Base-by-base conservation (phyloP, 306 rosid genomes). In the Dicorynia guianensis region DNA sequence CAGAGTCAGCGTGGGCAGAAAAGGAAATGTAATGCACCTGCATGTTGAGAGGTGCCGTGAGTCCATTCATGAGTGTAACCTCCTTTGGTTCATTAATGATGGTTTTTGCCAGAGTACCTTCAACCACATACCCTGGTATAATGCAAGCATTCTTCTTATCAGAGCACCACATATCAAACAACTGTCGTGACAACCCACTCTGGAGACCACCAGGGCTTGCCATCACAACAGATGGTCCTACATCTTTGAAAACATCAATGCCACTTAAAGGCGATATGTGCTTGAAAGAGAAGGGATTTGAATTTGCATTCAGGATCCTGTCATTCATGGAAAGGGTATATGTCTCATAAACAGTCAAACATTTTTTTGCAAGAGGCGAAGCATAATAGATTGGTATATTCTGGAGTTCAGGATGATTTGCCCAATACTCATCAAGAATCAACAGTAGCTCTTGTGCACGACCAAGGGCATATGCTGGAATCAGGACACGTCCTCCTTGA, bases 291-390 rank as follows among this genome's bases (percentile, higher is more conserved):
- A 94, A 94, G 5, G 97, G 98, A 57, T 94, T 94, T 1, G 98
- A 94, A 76, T 94, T 92, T 11, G 98, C 98, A 90, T 94, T 89
- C 71, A 82, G 85, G 82, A 94, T 88, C 87, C 97, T 84, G 69
- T 94, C 98, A 49, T 94, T 94, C 98, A 94, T 94, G 59, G 98
- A 94, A 72, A 88, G 96, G 64, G 94, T 94, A 85, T 92, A 94
- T 0, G 98, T 94, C 89, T 94, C 97, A 14, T 92, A 94, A 25
- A 94, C 98, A 59, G 90, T 83, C 87, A 94, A 82, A 77, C 98
- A 94, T 55, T 90, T 87, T 59, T 92, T 94, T 0, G 98, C 98
- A 64, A 94, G 96, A 7, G 98, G 98, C 56, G 98, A 94, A 81
- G 98, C 98, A 86, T 94, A 94, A 43, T 90, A 92, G 57, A 94